phyloP scores from a whole-genome alignment of 331 rosid genomes.

The Acacia concinna region DNA sequence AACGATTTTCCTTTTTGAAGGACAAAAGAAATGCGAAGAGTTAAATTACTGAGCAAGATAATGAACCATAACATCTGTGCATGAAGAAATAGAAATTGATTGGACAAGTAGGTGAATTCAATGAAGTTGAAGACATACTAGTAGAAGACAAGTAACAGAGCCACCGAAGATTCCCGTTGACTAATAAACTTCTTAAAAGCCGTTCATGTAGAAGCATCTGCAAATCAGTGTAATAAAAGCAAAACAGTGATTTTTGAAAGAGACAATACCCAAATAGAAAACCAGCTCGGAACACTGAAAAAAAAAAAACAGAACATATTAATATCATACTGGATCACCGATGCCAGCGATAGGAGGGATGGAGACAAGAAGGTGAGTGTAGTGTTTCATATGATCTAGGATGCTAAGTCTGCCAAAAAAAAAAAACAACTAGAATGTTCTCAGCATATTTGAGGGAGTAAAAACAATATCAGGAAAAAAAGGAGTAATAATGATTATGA shows the following conservation, averaged over 20 bases:
- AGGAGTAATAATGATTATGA: not conserved
- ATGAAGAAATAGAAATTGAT: not conserved
- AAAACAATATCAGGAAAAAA: not conserved
- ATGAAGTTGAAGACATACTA: conserved; percentile 44
- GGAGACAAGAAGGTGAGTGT: conserved; percentile 77
- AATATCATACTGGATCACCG: conserved; percentile 73
- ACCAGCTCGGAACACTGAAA: not conserved
- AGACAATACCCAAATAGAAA: conserved; percentile 14
- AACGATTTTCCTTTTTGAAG: not conserved
- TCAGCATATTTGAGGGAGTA: not conserved
- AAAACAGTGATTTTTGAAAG: conserved; percentile 16
- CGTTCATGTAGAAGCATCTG: conserved; percentile 76
- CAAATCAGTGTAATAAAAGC: conserved; percentile 21
- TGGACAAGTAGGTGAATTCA: conserved; percentile 20
- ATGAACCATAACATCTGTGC: not conserved
- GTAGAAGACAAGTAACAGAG: conserved; percentile 86
- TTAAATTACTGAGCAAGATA: not conserved
- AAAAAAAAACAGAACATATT: not conserved
- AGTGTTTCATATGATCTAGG: conserved; percentile 51
- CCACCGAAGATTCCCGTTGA: conserved; percentile 64
- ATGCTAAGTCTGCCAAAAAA: conserved; percentile 47
- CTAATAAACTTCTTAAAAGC: conserved; percentile 52
- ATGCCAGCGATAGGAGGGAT: conserved; percentile 60
- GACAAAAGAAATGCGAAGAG: not conserved
- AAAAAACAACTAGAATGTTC: conserved; percentile 25